Evolutionary conservation across 306 rosid genomes (phyloP), one percentile per base, ranked within the genome.

Genomic region (Corylus avellana): DNA sequence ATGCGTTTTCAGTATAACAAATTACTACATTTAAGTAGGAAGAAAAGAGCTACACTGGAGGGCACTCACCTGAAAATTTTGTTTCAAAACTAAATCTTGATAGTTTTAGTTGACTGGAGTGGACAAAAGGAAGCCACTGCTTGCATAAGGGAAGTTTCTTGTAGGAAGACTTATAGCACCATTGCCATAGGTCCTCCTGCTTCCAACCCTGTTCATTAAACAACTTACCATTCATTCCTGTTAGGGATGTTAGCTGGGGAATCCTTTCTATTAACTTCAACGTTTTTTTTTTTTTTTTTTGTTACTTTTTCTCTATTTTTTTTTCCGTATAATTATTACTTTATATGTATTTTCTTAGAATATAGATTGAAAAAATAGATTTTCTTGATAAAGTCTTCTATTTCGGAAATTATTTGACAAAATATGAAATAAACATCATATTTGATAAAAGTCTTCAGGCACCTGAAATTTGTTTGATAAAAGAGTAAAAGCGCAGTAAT

Each of bases 191-290:
- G 84, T 27, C 54, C 84, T 56, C 80, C 75, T 70, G 84, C 83
- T 54, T 53, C 85, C 16, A 86, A 75, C 66, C 17, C 86, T 69
- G 82, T 81, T 78, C 79, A 78, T 62, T 86, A 83, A 80, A n/a
- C 59, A 64, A 57, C 71, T 73, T 69, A 73, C 25, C 16, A 32
- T 32, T 32, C 64, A 50, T 54, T 44, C 3, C 22, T 13, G 12
- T 32, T n/a, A 57, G 66, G 78, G 57, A 58, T 48, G 74, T 67
- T 72, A 13, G 66, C 35, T 44, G 71, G 56, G 46, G 46, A 42
- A 7, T 42, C 46, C 46, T 7, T 6, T 42, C 27, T 13, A 61
- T 29, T 27, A 27, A 27, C 16, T 27, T 11, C 67, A 25, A 12
- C 67, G 13, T 11, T 61, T 61, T 4, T 63, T 16, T 5, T 14